These are phyloP conservation scores for Alternaria sp. DNA, from an alignment of 2,329 filamentous ascomycete genomes.

Conservation along the genomic window DNA sequence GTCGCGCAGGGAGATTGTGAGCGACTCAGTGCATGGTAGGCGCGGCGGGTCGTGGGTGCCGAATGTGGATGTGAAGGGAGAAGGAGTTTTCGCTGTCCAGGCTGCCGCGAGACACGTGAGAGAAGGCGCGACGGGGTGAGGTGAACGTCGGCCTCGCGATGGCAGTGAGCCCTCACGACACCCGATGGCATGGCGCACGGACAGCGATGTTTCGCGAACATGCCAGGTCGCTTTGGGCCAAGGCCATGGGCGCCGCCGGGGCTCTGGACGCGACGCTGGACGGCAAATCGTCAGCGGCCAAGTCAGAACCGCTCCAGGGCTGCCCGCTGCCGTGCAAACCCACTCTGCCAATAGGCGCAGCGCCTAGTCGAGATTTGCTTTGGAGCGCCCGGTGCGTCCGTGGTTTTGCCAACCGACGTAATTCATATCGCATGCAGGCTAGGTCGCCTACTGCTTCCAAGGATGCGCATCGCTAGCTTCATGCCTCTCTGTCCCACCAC, in stretches of 20 bases:
- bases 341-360: neutral
- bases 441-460: constrained; percentile 1
- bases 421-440: neutral
- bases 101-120: neutral
- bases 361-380: neutral
- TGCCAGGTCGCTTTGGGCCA: neutral
- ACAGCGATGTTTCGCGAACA: constrained; percentile 2
- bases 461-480: neutral
- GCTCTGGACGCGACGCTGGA: neutral
- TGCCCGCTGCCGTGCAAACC: neutral
- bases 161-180: neutral
- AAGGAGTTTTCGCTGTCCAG: neutral
- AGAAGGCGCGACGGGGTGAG: neutral
- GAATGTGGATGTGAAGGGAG: neutral
- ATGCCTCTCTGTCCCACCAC: constrained; percentile 1
- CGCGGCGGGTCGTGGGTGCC: neutral
- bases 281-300: neutral
- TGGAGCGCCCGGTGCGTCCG: neutral
- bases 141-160: neutral
- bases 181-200: neutral
- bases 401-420: constrained; percentile 8
- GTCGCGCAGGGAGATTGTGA: constrained; percentile 4
- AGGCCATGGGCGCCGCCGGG: neutral
- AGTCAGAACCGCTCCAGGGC: constrained; percentile 1
- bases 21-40: neutral